phyloP scores from a whole-genome alignment of 2,329 filamentous ascomycete genomes.

The Pestalotiopsis sp. region DNA sequence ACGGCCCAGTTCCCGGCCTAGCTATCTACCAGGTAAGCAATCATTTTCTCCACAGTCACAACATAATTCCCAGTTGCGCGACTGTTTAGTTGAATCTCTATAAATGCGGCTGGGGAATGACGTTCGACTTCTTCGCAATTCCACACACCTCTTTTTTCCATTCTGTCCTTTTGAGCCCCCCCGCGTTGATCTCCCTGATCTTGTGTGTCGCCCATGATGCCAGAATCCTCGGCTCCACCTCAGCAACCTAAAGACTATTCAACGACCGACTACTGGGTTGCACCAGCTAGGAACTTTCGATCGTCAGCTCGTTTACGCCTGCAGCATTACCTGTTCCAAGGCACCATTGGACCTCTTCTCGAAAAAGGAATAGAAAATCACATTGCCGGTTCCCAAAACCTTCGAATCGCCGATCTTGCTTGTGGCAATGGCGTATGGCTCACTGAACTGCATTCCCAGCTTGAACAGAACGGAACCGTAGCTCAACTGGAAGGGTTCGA shows the following conservation, averaged over 20 bases:
- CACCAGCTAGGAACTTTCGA: constrained; percentile 20
- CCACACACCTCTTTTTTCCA: neutral
- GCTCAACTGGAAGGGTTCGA: constrained; percentile 25
- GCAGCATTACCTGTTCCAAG: constrained; percentile 17
- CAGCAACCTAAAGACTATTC: constrained; percentile 53
- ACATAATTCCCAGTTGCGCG: neutral
- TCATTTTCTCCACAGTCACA: neutral
- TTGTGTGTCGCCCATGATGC: constrained; percentile 30
- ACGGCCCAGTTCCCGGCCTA: neutral
- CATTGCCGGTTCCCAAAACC: constrained; percentile 1
- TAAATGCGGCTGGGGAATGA: neutral
- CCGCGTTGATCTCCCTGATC: constrained; percentile 34
- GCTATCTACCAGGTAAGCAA: neutral
- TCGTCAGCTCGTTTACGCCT: constrained; percentile 3
- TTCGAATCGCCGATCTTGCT: constrained; percentile 26
- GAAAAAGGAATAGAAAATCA: constrained; percentile 5
- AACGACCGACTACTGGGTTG: constrained; percentile 21
- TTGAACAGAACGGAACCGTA: constrained; percentile 15
- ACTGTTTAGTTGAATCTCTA: neutral
- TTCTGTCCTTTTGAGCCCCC: neutral
- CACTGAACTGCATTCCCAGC: constrained; percentile 18
- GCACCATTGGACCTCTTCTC: constrained; percentile 25
- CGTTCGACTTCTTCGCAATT: neutral
- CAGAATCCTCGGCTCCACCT: constrained; percentile 19
- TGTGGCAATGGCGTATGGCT: constrained; percentile 30